phyloP scores from a whole-genome alignment of 306 rosid species.

The Prunus campanulata region DNA sequence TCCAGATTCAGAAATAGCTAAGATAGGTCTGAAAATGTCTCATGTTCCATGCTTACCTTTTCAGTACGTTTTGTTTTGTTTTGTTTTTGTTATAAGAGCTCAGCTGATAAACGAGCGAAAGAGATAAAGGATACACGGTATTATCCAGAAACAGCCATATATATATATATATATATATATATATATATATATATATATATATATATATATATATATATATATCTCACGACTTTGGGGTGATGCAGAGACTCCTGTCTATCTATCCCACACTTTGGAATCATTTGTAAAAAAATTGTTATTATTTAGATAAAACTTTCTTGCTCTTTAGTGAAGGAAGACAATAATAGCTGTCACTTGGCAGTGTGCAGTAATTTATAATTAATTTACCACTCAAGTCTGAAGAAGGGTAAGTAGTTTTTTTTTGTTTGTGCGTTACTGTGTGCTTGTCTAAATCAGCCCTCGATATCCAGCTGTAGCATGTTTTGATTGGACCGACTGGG shows the following conservation, averaged over 20 bases:
- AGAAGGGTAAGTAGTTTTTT: background rate
- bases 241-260: background rate
- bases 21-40: background rate
- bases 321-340: background rate
- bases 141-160: background rate
- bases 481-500: slow-evolving; percentile 22
- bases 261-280: background rate
- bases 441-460: slow-evolving; percentile 14
- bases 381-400: background rate
- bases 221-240: background rate
- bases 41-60: background rate
- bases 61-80: background rate
- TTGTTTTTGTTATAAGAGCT: background rate
- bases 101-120: background rate
- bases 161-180: no score
- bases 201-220: no score
- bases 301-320: background rate
- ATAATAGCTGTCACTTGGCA: slow-evolving; percentile 14
- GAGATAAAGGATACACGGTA: background rate
- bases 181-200: no score
- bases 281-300: background rate
- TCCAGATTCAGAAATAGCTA: background rate
- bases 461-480: background rate
- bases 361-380: background rate
- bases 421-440: background rate